A percentile compares a stretch with the other conserved stretches of the same genome.
These are phyloP conservation scores for Collybiopsis confluens DNA, from an alignment of 768 basidiomycete genomes.

Conservation along the genomic window DNA sequence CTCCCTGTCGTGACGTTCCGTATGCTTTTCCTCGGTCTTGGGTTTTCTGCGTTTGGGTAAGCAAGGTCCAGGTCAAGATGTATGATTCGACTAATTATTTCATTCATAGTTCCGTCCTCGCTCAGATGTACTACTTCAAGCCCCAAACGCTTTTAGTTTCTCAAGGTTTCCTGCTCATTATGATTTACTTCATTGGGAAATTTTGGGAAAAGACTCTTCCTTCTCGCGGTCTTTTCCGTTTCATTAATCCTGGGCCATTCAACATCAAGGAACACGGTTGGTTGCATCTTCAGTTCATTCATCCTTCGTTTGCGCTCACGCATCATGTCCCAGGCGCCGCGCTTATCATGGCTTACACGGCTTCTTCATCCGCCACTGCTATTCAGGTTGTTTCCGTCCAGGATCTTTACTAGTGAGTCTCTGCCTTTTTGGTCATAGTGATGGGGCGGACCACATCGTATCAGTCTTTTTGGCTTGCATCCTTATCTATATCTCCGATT, in stretches of 20 bases:
- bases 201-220: slow-evolving; percentile 6
- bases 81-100: not conserved
- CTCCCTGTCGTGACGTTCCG: slow-evolving; percentile 35
- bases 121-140: slow-evolving; percentile 35
- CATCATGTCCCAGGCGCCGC: slow-evolving; percentile 1
- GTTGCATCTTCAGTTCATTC: slow-evolving; percentile 11
- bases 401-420: slow-evolving; percentile 21
- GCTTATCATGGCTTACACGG: slow-evolving; percentile 24
- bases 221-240: slow-evolving; percentile 21
- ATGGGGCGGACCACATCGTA: slow-evolving; percentile 5
- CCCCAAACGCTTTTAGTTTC: slow-evolving; percentile 32
- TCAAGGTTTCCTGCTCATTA: slow-evolving; percentile 21
- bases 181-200: slow-evolving; percentile 18
- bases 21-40: slow-evolving; percentile 34
- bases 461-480: too few species aligned
- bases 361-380: slow-evolving; percentile 25
- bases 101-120: slow-evolving; percentile 21
- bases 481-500: not conserved
- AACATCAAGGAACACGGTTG: slow-evolving; percentile 20
- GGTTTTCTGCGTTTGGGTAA: slow-evolving; percentile 36
- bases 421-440: not conserved
- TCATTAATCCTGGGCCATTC: slow-evolving; percentile 32
- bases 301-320: not conserved
- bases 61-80: slow-evolving; percentile 10
- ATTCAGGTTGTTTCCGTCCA: slow-evolving; percentile 30